Base-by-base conservation (phyloP, 164 flowering plant genomes). In the Vitis riparia region DNA sequence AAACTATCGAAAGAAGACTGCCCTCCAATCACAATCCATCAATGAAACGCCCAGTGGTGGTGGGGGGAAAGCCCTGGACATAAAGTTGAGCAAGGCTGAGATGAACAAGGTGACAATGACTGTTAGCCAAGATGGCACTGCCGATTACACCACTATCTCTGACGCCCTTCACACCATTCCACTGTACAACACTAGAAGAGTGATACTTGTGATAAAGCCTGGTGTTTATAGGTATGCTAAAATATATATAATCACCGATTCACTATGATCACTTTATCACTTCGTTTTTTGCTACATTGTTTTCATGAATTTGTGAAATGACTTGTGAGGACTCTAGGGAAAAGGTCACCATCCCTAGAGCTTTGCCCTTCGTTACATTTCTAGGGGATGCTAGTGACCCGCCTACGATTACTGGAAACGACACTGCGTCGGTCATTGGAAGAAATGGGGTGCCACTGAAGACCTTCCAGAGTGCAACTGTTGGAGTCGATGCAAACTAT, bases 351-450 rank as follows among this genome's bases (percentile, higher is more conserved):
- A 73, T 90, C 62, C 85, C 83, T 2, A 84, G 64, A 71, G 71
- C 70, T 0, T 50, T 73, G 82, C 82, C 77, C 6, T 92, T 86
- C 64, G 67, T 88, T n/a, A 88, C 92, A 29, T 83, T 87, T n/a
- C 37, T 72, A 16, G 97, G 94, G 14, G 84, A 90, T 49, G 44
- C 80, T 0, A 44, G 13, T 2, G 77, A 86, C 17, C 88, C 88
- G 8, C 94, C 97, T 17, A 81, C 78, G 0, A 85, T 92, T 47
- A 84, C 93, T 2, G 87, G 92, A 47, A 87, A 86, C 58, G 93
- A 84, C 78, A 88, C 91, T 0, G 97, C 94, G 6, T 72, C 86
- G 0, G 62, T 49, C 11, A 9, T 59, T 0, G 88, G 90, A 23
- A 70, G 48, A 51, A 79, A 80, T 63, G 92, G 96, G 15, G 67